These are phyloP conservation scores for Annona squamosa DNA, from an alignment of 164 flowering plant genomes.

Conservation along the genomic window DNA sequence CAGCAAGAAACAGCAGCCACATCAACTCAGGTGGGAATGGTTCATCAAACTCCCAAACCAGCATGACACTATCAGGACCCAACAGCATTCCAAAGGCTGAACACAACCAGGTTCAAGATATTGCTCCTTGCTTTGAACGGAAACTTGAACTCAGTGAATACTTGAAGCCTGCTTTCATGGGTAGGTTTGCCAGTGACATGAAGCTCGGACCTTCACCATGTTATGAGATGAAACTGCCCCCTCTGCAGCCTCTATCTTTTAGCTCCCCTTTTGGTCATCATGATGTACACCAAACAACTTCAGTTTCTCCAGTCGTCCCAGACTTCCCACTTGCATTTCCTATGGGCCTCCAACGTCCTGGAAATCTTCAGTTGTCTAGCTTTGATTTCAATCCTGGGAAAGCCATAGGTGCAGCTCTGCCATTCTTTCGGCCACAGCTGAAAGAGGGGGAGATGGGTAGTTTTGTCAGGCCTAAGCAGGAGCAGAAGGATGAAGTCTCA, in stretches of 20 bases:
- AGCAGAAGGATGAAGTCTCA: conserved; percentile 41
- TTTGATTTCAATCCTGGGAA: conserved; percentile 25
- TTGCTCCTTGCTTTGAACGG: conserved; percentile 35
- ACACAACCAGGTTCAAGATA: conserved; percentile 32
- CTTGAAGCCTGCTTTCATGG: conserved; percentile 29
- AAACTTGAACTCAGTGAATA: conserved; percentile 37
- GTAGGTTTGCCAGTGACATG: conserved; percentile 32
- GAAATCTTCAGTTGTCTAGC: conserved; percentile 23
- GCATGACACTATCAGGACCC: conserved; percentile 27
- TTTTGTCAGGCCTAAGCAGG: conserved; percentile 52
- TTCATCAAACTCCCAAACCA: conserved; percentile 21
- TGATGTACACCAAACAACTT: conserved; percentile 19
- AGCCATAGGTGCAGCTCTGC: conserved; percentile 18
- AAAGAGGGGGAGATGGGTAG: conserved; percentile 29
- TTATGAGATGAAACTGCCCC: conserved; percentile 52
- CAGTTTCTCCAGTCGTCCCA: conserved; percentile 24
- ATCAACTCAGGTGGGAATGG: conserved; percentile 27
- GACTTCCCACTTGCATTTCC: conserved; percentile 38
- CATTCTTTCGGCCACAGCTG: conserved; percentile 32
- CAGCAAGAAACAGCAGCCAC: conserved; percentile 53
- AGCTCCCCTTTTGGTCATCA: conserved; percentile 26
- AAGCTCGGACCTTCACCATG: conserved; percentile 36
- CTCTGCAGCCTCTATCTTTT: conserved; percentile 32
- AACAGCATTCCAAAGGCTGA: conserved; percentile 38
- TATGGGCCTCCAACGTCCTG: conserved; percentile 25